Percentiles rank a stretch among this genome's conserved stretches.
Evolutionary conservation across 75 land plant genomes (phyloP).

Genomic region (Pinus taeda): DNA sequence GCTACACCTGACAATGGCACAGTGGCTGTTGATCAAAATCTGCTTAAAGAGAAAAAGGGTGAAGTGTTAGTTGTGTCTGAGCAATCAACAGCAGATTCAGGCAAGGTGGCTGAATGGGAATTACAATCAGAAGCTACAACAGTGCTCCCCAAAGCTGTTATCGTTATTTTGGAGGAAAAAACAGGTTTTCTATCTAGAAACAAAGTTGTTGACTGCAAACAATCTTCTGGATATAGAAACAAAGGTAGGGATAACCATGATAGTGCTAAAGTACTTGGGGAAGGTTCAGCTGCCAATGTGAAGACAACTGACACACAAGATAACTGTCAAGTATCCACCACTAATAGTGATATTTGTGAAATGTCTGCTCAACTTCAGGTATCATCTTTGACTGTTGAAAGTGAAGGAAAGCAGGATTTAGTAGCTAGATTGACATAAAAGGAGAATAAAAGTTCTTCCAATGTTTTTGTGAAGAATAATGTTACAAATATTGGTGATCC

Average conservation of each 20-base stretch:
- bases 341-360: background rate
- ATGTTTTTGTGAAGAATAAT: background rate
- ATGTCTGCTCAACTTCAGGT: background rate
- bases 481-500: background rate
- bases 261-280: background rate
- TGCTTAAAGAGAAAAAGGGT: too few species aligned
- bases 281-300: background rate
- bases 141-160: too few species aligned
- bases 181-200: too few species aligned
- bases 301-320: constrained; percentile 3
- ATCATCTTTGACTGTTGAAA: constrained; percentile 4
- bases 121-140: too few species aligned
- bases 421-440: constrained; percentile 3
- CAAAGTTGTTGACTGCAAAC: too few species aligned
- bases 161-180: too few species aligned
- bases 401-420: background rate
- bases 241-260: background rate
- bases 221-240: background rate
- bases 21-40: too few species aligned
- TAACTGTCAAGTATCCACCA: background rate
- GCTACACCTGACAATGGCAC: too few species aligned
- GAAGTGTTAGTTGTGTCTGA: too few species aligned
- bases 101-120: too few species aligned
- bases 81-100: too few species aligned
- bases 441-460: constrained; percentile 1